phyloP scores from a whole-genome alignment of 306 rosid species.

The Senna siamea region DNA sequence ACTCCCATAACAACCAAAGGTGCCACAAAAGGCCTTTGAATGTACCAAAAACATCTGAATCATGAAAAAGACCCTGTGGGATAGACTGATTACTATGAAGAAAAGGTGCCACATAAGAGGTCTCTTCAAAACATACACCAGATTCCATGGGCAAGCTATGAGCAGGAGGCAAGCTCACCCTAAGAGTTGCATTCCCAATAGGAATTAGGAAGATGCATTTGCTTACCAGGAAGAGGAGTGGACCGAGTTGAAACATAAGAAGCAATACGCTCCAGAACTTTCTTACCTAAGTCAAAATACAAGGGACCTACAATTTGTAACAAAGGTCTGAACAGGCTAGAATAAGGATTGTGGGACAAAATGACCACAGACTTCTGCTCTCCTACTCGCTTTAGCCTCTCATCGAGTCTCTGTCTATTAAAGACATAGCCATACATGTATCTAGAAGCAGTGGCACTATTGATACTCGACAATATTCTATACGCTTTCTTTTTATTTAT shows the following conservation, averaged over 20 bases:
- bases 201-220: slow-evolving; percentile 90
- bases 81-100: slow-evolving; percentile 68
- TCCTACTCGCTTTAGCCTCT: slow-evolving; percentile 83
- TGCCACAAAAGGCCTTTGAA: slow-evolving; percentile 79
- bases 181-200: slow-evolving; percentile 81
- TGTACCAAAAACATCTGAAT: slow-evolving; percentile 83
- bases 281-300: slow-evolving; percentile 80
- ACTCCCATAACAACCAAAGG: slow-evolving; percentile 97
- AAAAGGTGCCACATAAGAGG: slow-evolving; percentile 61
- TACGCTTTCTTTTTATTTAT: slow-evolving; percentile 35
- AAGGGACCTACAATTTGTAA: slow-evolving; percentile 87
- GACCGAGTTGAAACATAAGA: slow-evolving; percentile 85
- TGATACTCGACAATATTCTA: slow-evolving; percentile 41
- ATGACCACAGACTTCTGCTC: slow-evolving; percentile 91
- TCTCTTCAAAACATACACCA: slow-evolving; percentile 53
- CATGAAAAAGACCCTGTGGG: slow-evolving; percentile 83
- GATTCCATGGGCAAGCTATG: slow-evolving; percentile 68
- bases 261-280: slow-evolving; percentile 87
- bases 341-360: slow-evolving; percentile 71
- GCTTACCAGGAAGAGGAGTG: slow-evolving; percentile 67
- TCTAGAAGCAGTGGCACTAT: slow-evolving; percentile 43
- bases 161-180: slow-evolving; percentile 87
- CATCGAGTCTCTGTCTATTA: slow-evolving; percentile 89
- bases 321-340: slow-evolving; percentile 79
- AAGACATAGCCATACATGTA: slow-evolving; percentile 87